Base-by-base conservation (phyloP, 352 stramenopile species). In the Globisporangium camurandrum region DNA sequence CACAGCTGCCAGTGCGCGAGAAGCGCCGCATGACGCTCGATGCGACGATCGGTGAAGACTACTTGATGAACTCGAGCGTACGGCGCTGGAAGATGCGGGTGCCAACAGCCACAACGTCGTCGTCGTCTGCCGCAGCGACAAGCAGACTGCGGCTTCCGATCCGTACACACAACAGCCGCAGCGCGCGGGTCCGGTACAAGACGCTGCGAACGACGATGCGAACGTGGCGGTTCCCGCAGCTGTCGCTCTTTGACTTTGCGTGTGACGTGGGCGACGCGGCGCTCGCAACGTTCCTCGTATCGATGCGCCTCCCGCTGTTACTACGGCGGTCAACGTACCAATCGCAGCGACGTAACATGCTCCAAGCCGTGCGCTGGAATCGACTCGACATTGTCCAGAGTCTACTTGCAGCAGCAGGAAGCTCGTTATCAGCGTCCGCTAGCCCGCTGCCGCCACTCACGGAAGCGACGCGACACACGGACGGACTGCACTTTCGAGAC, bases 281-380 rank as follows among this genome's bases (percentile, higher is more conserved):
- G 8, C 54, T 73, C n/a, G 43, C 37, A 14, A 34, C 56, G 2
- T 71, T 71, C 20, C n/a, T 76, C 19, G 47, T 68, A 26, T 64
- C 19, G 11, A 57, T 73, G 41, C 50, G 49, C 3, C 47, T 70
- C 14, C 64, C 64, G 27, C 46, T 69, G 39, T 22, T 71, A 11
- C 58, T 76, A n/a, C 55, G 58, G 2, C 46, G 52, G 42, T 48
- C 69, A 7, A 64, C 67, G 3, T 82, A 75, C 34, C 62, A 74
- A 20, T 61, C 61, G 17, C 69, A 78, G 31, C 71, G 77, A 0
- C 59, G 67, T 2, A 79, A 74, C 12, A 84, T 89, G 50, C 61
- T 87, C 31, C 58, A 76, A 31, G 64, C 69, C 17, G 78, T 89
- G 24, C 52, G 69, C 1, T 84, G 65, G 67, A 84, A 86, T 64